Evolutionary conservation across 345 rosid species (phyloP).

Genomic region (Jatropha curcas): DNA sequence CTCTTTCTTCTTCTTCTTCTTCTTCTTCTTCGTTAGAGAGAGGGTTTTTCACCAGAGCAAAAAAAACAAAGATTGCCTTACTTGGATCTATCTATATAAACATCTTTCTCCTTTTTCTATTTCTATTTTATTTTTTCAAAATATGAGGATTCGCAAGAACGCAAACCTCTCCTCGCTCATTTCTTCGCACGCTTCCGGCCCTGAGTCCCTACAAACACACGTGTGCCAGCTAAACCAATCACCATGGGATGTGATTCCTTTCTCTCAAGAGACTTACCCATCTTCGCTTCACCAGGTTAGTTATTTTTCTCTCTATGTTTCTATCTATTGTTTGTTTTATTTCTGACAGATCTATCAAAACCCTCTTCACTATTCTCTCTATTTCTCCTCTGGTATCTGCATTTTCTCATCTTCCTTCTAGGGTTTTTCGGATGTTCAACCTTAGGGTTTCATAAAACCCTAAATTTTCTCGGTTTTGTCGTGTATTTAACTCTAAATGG

Average conservation of each 20-base stretch:
- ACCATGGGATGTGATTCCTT: slow-evolving; percentile 89
- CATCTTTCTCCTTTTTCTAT: slow-evolving; percentile 18
- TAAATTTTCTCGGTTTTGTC: slow-evolving; percentile 46
- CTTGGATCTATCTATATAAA: slow-evolving; percentile 18
- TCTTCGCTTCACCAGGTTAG: slow-evolving; percentile 38
- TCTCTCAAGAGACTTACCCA: slow-evolving; percentile 31
- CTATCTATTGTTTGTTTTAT: slow-evolving; percentile 16
- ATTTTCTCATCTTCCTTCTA: slow-evolving; percentile 30
- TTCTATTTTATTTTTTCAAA: not conserved
- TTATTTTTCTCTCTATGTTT: slow-evolving; percentile 4
- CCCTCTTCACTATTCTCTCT: slow-evolving; percentile 25
- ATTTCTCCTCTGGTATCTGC: slow-evolving; percentile 25
- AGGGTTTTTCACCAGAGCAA: too few relatives aligned
- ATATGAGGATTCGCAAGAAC: slow-evolving; percentile 96
- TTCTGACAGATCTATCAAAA: slow-evolving; percentile 37
- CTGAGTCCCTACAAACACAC: slow-evolving; percentile 49
- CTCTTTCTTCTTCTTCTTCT: not conserved
- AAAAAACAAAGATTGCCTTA: too few relatives aligned
- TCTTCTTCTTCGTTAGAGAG: not conserved
- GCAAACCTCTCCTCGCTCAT: slow-evolving; percentile 52
- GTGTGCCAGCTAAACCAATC: slow-evolving; percentile 92
- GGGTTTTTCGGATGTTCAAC: slow-evolving; percentile 39
- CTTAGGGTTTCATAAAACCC: slow-evolving; percentile 57
- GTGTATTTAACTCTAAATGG: slow-evolving; percentile 24
- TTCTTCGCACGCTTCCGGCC: slow-evolving; percentile 42